Conservation (phyloP, 2,329 filamentous ascomycete genomes). For the Diaporthe humulicola region DNA sequence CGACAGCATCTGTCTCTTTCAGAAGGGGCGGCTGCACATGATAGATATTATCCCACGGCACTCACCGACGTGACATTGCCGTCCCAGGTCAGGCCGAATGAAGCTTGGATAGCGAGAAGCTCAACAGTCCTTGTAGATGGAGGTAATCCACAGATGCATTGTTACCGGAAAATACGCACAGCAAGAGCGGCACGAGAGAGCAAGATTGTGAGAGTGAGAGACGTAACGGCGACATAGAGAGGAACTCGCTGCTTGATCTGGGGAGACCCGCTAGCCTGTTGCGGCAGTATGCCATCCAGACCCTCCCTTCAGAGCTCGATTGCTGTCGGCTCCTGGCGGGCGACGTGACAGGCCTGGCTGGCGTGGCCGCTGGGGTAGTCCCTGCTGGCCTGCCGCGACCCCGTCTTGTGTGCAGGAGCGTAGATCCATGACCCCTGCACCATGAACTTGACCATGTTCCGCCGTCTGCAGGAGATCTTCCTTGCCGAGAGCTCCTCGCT, state of each 20-base stretch:
- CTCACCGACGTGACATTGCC: neutral
- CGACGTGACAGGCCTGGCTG: slow-evolving; percentile 17
- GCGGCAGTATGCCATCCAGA: slow-evolving; percentile 7
- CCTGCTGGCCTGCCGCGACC: slow-evolving; percentile 15
- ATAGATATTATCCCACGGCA: neutral
- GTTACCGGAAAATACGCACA: too few relatives aligned
- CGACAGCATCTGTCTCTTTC: neutral
- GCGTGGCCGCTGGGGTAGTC: neutral
- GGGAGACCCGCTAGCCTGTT: slow-evolving; percentile 7
- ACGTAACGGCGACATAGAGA: neutral
- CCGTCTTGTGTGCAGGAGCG: neutral
- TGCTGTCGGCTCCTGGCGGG: neutral
- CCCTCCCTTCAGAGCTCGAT: neutral
- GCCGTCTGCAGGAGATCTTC: slow-evolving; percentile 28
- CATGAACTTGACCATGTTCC: slow-evolving; percentile 3
- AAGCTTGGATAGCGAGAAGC: neutral
- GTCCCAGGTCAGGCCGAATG: neutral
- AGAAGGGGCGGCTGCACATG: neutral
- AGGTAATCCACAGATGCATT: too few relatives aligned
- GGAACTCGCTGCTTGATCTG: neutral
- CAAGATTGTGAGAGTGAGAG: neutral
- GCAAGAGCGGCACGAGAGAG: neutral
- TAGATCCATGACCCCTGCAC: slow-evolving; percentile 3
- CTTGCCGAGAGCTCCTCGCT: slow-evolving; percentile 11
- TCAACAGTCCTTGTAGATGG: neutral